Conservation (phyloP, 768 basidiomycete species). For the Tricholoma bakamatsutake region DNA sequence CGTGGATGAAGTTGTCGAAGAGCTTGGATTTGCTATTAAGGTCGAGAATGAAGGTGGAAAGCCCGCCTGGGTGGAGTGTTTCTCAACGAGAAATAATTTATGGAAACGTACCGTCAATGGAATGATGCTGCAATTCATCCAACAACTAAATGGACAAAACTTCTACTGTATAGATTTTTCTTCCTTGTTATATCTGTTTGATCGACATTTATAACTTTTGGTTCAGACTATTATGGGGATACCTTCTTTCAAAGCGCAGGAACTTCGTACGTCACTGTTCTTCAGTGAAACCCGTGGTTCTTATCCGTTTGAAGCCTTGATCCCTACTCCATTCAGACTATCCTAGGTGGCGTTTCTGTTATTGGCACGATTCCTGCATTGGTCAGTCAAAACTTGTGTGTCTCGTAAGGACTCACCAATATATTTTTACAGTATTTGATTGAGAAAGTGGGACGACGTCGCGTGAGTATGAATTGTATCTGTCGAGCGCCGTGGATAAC, state of each 20-base stretch:
- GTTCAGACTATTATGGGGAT: constrained; percentile 71
- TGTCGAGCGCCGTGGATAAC: not conserved
- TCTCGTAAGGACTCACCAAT: not conserved
- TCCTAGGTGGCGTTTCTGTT: constrained; percentile 72
- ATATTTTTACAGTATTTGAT: constrained; percentile 41
- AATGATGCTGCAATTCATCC: constrained; percentile 81
- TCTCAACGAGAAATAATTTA: constrained; percentile 58
- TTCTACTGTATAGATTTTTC: constrained; percentile 55
- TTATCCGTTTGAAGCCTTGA: constrained; percentile 33
- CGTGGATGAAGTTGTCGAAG: constrained; percentile 55
- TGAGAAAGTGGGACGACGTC: constrained; percentile 70
- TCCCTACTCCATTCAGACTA: constrained; percentile 70
- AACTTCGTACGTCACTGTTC: constrained; percentile 38
- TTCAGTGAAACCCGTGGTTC: not conserved
- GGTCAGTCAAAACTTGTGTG: constrained; percentile 22
- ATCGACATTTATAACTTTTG: not conserved
- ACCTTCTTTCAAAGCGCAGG: constrained; percentile 76
- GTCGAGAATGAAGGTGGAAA: constrained; percentile 79
- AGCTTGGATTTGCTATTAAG: constrained; percentile 58
- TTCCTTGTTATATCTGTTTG: not conserved
- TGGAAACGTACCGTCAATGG: constrained; percentile 75
- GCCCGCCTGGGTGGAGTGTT: constrained; percentile 75
- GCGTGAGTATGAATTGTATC: constrained; percentile 27
- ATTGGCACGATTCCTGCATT: constrained; percentile 68
- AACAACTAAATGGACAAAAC: constrained; percentile 77